A percentile compares a stretch with the other conserved stretches of the same genome.
These are phyloP conservation scores for Populus deltoides DNA, from an alignment of 345 rosid genomes.

Conservation along the genomic window DNA sequence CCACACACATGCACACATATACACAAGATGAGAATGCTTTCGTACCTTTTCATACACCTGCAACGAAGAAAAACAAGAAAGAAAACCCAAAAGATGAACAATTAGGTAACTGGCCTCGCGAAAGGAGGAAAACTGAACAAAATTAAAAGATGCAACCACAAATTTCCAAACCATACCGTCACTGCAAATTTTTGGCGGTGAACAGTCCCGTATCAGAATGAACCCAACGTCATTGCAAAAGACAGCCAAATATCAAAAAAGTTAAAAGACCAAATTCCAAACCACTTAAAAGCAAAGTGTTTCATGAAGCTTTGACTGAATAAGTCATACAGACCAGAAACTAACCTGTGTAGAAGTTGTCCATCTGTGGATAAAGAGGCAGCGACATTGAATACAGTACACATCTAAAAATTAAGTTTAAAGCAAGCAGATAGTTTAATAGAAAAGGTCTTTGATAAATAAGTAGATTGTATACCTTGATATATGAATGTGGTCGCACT, in stretches of 20 bases:
- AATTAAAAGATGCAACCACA: neutral
- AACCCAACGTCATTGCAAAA: conserved; percentile 26
- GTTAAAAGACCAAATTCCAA: conserved; percentile 13
- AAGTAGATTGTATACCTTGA: conserved; percentile 56
- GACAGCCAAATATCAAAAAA: conserved; percentile 15
- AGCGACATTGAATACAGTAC: conserved; percentile 18
- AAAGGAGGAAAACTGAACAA: conserved; percentile 13
- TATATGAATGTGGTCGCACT: conserved; percentile 96
- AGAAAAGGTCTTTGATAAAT: neutral
- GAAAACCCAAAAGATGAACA: conserved; percentile 4
- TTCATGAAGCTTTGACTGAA: conserved; percentile 3
- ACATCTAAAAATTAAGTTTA: neutral
- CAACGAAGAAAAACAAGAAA: conserved; percentile 22
- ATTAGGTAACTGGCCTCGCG: conserved; percentile 21
- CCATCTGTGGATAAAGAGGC: conserved; percentile 65
- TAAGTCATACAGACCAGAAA: conserved; percentile 14
- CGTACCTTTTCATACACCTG: conserved; percentile 93
- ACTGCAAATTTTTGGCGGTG: conserved; percentile 52
- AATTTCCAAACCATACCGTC: conserved; percentile 55
- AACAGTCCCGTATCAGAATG: conserved; percentile 27
- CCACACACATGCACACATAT: neutral
- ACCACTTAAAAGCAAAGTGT: conserved; percentile 3
- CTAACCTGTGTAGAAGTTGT: conserved; percentile 96
- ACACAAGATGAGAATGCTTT: neutral
- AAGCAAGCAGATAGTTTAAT: neutral